Percentiles rank a stretch among this genome's conserved stretches.
Conservation (phyloP, 2,329 filamentous ascomycete species). For the Talaromyces sp. region DNA sequence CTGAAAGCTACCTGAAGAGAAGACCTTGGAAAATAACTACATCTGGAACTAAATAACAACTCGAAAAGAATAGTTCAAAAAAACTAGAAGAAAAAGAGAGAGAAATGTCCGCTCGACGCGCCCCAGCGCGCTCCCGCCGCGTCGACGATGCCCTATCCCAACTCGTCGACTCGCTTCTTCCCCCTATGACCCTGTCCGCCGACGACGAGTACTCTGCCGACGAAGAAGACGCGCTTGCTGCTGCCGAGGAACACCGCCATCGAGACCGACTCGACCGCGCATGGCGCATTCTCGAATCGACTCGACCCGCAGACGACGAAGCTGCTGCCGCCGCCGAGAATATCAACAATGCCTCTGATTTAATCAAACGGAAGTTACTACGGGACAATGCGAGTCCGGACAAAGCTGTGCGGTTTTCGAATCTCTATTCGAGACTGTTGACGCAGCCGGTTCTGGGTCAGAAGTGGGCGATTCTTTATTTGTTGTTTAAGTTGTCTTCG, state of each 20-base stretch:
- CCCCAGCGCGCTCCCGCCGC: constrained; percentile 32
- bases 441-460: constrained; percentile 88
- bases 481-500: constrained; percentile 79
- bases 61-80: neutral
- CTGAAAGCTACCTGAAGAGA: neutral
- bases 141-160: constrained; percentile 41
- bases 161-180: constrained; percentile 37
- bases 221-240: constrained; percentile 26
- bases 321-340: constrained; percentile 32
- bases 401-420: constrained; percentile 78
- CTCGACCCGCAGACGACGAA: constrained; percentile 11
- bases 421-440: constrained; percentile 82
- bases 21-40: neutral
- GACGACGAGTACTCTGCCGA: constrained; percentile 27
- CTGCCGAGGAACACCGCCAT: constrained; percentile 34
- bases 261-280: constrained; percentile 30
- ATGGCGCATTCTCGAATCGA: constrained; percentile 33
- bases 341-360: constrained; percentile 84
- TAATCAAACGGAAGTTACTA: constrained; percentile 85
- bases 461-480: constrained; percentile 94
- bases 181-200: constrained; percentile 27
- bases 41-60: too few species aligned
- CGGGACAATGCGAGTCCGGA: constrained; percentile 67
- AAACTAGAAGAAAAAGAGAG: neutral
- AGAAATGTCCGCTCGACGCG: constrained; percentile 26